Evolutionary conservation across 108 stramenopile species (phyloP).

Genomic region (Pseudonitzschia multiseries): DNA sequence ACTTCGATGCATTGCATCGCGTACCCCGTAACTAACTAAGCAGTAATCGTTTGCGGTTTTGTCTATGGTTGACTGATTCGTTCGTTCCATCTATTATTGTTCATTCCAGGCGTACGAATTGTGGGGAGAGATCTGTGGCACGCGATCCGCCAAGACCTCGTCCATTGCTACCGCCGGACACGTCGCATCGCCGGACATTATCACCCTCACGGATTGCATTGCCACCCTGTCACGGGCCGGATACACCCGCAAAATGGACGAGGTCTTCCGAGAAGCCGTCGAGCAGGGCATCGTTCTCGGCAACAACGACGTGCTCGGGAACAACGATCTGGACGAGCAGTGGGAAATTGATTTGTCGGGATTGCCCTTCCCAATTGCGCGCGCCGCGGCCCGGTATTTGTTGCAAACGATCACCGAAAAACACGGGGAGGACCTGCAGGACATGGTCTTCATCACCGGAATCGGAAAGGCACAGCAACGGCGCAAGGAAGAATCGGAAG

Average conservation of each 20-base stretch:
- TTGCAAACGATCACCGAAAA: conserved; percentile 24
- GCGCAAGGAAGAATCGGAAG: conserved; percentile 14
- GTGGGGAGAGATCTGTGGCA: conserved; percentile 73
- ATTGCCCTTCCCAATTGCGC: conserved; percentile 72
- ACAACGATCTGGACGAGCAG: conserved; percentile 51
- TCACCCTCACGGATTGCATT: conserved; percentile 76
- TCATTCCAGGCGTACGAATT: conserved; percentile 44
- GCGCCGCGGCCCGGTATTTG: conserved; percentile 69
- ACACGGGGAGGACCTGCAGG: conserved; percentile 29
- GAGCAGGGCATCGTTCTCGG: conserved; percentile 51
- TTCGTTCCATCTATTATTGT: neutral
- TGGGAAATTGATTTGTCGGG: conserved; percentile 74
- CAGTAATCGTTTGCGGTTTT: too few relatives aligned
- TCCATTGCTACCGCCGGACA: conserved; percentile 32
- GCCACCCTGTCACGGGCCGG: conserved; percentile 56
- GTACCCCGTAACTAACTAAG: too few relatives aligned
- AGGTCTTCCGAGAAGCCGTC: conserved; percentile 74
- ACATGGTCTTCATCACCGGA: conserved; percentile 77
- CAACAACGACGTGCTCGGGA: conserved; percentile 40
- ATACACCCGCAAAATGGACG: conserved; percentile 39
- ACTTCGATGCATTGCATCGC: too few relatives aligned
- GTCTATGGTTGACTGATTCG: neutral
- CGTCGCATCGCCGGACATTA: conserved; percentile 67
- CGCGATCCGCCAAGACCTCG: conserved; percentile 9
- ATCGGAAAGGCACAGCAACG: conserved; percentile 35